phyloP scores from a whole-genome alignment of 768 basidiomycete species.

The Pisolithus tinctorius region DNA sequence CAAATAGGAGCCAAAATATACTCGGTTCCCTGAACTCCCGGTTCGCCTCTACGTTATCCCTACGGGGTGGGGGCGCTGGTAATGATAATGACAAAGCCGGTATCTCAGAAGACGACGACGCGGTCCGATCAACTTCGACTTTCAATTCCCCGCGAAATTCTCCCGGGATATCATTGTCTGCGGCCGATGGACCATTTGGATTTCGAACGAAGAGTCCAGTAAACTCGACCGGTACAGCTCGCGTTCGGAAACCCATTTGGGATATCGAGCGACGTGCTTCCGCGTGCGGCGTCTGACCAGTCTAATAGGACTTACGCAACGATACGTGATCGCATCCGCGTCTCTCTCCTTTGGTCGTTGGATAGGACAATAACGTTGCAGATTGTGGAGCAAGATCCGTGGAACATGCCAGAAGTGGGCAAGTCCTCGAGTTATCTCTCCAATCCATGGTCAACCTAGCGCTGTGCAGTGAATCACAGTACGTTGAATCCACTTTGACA shows the following conservation, averaged over 20 bases:
- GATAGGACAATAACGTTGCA: conserved; percentile 47
- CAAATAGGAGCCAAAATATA: conserved; percentile 15
- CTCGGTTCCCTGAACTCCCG: conserved; percentile 24
- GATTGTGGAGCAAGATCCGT: conserved; percentile 31
- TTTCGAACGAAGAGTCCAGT: conserved; percentile 12
- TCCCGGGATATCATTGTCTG: conserved; percentile 23
- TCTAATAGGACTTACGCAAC: conserved; percentile 12
- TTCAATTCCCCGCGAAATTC: conserved; percentile 20
- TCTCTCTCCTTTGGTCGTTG: conserved; percentile 41
- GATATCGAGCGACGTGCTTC: conserved; percentile 22
- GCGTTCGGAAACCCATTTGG: conserved; percentile 24
- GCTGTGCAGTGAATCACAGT: conserved; percentile 3
- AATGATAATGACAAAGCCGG: conserved; percentile 2
- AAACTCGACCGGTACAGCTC: conserved; percentile 2
- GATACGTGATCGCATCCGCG: conserved; percentile 15
- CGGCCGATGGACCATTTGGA: conserved; percentile 27
- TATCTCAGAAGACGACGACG: conserved; percentile 11
- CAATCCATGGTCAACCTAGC: conserved; percentile 49
- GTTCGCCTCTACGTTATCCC: conserved; percentile 34
- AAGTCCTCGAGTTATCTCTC: conserved; percentile 34
- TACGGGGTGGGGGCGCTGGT: conserved; percentile 26
- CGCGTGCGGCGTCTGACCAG: conserved; percentile 26
- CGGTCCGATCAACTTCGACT: conserved; percentile 10
- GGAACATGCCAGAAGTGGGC: conserved; percentile 29
- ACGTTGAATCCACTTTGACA: neutral